Conservation (phyloP, 257 asterid genomes). For the Eucommia ulmoides region DNA sequence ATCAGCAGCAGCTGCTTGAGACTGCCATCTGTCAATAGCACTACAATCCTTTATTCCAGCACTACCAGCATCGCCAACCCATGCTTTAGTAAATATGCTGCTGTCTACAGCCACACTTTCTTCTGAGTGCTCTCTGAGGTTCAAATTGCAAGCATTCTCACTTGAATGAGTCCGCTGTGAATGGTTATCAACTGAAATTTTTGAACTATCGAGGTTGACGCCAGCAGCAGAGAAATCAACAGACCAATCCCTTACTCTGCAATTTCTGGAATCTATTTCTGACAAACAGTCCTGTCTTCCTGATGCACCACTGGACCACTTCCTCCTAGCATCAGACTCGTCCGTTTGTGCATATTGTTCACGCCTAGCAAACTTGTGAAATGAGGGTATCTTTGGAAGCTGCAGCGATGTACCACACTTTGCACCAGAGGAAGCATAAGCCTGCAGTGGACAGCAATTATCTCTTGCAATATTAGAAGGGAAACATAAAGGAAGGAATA, state of each 20-base stretch:
- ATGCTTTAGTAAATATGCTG: constrained; percentile 79
- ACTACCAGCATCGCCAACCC: constrained; percentile 94
- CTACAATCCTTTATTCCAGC: constrained; percentile 79
- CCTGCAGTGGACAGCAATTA: constrained; percentile 39
- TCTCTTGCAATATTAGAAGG: constrained; percentile 8
- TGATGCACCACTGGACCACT: constrained; percentile 64
- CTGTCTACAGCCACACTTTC: constrained; percentile 77
- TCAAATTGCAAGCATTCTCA: constrained; percentile 59
- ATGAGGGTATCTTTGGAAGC: constrained; percentile 92
- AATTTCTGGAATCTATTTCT: constrained; percentile 94
- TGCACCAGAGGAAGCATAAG: constrained; percentile 79
- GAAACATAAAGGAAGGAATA: constrained; percentile 4
- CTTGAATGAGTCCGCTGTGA: constrained; percentile 70
- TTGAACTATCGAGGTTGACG: constrained; percentile 62
- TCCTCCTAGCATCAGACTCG: constrained; percentile 55
- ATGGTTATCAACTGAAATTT: constrained; percentile 42
- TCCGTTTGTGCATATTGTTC: constrained; percentile 64
- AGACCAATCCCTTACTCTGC: constrained; percentile 98
- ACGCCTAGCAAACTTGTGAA: constrained; percentile 91
- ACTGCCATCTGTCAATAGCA: constrained; percentile 99
- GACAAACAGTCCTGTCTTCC: constrained; percentile 84
- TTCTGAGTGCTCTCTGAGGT: constrained; percentile 81
- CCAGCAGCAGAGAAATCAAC: constrained; percentile 96
- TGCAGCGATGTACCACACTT: constrained; percentile 33
- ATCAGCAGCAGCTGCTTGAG: constrained; percentile 98